Conservation (phyloP, 805 yeast species). For the Candida loeiensis region DNA sequence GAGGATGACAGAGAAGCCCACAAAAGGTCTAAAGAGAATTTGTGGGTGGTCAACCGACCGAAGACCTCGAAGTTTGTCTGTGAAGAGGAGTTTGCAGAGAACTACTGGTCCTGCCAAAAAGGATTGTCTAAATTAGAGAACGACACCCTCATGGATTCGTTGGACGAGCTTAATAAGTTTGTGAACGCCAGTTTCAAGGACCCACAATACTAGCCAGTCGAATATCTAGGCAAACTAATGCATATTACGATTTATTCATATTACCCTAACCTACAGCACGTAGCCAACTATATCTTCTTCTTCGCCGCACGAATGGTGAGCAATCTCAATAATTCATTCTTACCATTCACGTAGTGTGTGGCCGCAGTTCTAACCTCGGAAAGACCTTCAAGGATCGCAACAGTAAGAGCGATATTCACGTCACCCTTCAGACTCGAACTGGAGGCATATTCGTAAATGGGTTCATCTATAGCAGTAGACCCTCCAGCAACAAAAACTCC, state of each 20-base stretch:
- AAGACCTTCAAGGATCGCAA: slow-evolving; percentile 47
- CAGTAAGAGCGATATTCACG: slow-evolving; percentile 51
- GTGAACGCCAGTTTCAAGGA: slow-evolving; percentile 53
- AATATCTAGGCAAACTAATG: slow-evolving; percentile 6
- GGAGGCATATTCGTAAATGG: slow-evolving; percentile 54
- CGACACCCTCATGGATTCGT: slow-evolving; percentile 37
- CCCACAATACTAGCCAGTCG: slow-evolving; percentile 26
- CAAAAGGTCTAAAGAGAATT: slow-evolving; percentile 74
- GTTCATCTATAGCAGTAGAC: slow-evolving; percentile 65
- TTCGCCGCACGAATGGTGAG: too few species aligned
- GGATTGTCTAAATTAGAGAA: slow-evolving; percentile 45
- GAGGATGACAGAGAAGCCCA: slow-evolving; percentile 92
- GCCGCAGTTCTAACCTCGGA: slow-evolving; percentile 54
- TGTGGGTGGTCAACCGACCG: slow-evolving; percentile 66
- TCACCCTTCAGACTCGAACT: slow-evolving; percentile 32
- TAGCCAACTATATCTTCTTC: too few species aligned
- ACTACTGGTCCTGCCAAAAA: slow-evolving; percentile 52
- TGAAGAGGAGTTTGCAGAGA: slow-evolving; percentile 33
- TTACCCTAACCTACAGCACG: too few species aligned
- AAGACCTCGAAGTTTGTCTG: slow-evolving; percentile 31
- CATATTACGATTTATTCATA: slow-evolving; percentile 2
- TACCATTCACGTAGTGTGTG: slow-evolving; percentile 60
- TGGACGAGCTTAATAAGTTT: slow-evolving; percentile 53
- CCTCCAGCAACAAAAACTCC: slow-evolving; percentile 59
- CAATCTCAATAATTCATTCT: slow-evolving; percentile 62